Conservation (phyloP, 169 alveolate genomes). For the Eimeria falciformis region DNA sequence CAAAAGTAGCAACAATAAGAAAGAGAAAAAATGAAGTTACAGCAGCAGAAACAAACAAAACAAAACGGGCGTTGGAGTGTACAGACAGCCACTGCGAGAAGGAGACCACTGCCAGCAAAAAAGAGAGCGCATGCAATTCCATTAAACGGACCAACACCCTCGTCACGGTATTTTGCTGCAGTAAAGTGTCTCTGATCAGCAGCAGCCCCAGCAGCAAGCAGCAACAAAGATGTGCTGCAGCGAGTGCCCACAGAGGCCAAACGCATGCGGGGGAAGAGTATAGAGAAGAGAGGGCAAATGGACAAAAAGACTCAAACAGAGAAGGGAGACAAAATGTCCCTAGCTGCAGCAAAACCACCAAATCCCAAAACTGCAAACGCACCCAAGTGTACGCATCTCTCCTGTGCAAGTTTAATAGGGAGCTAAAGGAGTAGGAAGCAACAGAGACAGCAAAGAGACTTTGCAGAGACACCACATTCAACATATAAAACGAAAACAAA, state of each 20-base stretch:
- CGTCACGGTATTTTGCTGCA: slow-evolving; percentile 50
- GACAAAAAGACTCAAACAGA: not conserved
- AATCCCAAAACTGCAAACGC: slow-evolving; percentile 69
- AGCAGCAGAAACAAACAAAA: slow-evolving; percentile 38
- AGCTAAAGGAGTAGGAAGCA: slow-evolving; percentile 36
- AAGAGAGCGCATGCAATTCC: slow-evolving; percentile 46
- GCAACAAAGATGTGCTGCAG: slow-evolving; percentile 43
- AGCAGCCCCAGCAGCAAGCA: slow-evolving; percentile 68
- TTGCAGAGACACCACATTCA: slow-evolving; percentile 8
- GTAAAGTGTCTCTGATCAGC: slow-evolving; percentile 39
- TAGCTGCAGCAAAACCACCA: slow-evolving; percentile 50
- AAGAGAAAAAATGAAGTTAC: slow-evolving; percentile 16
- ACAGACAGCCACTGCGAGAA: slow-evolving; percentile 63
- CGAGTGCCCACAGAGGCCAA: slow-evolving; percentile 49
- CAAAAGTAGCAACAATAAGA: slow-evolving; percentile 32
- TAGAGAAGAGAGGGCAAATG: not conserved
- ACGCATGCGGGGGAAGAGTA: not conserved
- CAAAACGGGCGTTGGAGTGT: slow-evolving; percentile 19
- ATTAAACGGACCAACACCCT: slow-evolving; percentile 25
- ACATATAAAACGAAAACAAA: slow-evolving; percentile 19
- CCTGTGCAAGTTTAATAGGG: not conserved
- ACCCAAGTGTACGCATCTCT: slow-evolving; percentile 70
- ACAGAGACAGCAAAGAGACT: not conserved
- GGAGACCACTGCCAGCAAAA: slow-evolving; percentile 4
- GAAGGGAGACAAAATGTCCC: slow-evolving; percentile 13